Evolutionary conservation across 345 rosid genomes (phyloP).

Genomic region (Gossypium ekmanianum): DNA sequence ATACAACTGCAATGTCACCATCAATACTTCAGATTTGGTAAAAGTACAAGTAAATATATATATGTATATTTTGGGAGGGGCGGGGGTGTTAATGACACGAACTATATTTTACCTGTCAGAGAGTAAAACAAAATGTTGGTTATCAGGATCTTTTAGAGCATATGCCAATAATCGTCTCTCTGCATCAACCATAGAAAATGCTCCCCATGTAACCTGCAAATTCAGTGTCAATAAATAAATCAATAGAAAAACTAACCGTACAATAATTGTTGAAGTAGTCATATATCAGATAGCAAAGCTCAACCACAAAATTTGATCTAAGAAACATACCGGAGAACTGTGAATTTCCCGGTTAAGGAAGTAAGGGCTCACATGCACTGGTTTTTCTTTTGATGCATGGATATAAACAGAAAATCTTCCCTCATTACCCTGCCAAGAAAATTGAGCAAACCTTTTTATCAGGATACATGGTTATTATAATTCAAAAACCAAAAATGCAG

Average conservation of each 20-base stretch:
- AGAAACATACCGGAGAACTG: conserved; percentile 23
- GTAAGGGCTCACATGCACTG: conserved; percentile 48
- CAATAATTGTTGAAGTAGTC: not conserved
- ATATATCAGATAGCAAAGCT: not conserved
- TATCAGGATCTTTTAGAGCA: conserved; percentile 88
- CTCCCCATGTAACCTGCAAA: conserved; percentile 89
- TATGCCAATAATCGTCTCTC: conserved; percentile 82
- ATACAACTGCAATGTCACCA: conserved; percentile 65
- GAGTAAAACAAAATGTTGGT: conserved; percentile 92
- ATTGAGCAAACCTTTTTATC: not conserved
- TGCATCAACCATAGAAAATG: conserved; percentile 95
- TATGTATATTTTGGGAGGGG: not conserved
- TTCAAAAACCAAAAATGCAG: not conserved
- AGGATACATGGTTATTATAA: not conserved
- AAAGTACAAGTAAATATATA: not conserved
- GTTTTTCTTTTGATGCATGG: conserved; percentile 59
- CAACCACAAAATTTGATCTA: not conserved
- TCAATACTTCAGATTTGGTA: conserved; percentile 3
- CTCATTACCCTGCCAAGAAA: conserved; percentile 52
- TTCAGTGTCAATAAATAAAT: conserved; percentile 6
- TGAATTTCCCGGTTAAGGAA: conserved; percentile 57
- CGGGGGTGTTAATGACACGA: not conserved
- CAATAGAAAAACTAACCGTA: not conserved
- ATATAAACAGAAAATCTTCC: conserved; percentile 62
- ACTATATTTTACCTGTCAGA: conserved; percentile 68